Evolutionary conservation across 768 basidiomycete species (phyloP), one percentile per base, ranked within the genome.

Genomic region (Agaricus bisporus): DNA sequence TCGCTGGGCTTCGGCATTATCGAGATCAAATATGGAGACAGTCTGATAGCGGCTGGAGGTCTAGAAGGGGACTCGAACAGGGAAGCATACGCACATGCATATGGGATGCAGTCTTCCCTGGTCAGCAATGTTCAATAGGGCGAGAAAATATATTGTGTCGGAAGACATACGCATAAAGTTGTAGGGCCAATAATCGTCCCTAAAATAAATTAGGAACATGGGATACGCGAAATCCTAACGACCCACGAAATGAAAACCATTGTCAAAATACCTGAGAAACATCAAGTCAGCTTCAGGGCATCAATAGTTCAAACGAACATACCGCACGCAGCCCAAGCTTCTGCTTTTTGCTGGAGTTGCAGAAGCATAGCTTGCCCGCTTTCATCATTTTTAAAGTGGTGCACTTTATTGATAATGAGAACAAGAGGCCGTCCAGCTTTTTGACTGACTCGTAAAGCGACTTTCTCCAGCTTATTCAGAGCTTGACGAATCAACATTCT

Each of bases 161-260:
- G 45, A 39, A 44, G 6, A 73, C 79, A 51, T 66, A 82, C 83
- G 76, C 76, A 89, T 77, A 4, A 79, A 69, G 56, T 81, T 70
- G 66, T 84, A 89, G 0, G 86, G 85, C 84, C 88, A 93, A 65
- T 86, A 90, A 64, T 93, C 90, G 61, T 94, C 92, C 9, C 86
- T 91, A 38, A 57, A 55, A 61, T 58, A 12, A 10, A 22, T 51
- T 12, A 26, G 49, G 12, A 61, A 49, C 61, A 54, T 22, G 55
- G 42, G 49, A 46, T 38, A 39, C 32, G 11, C 53, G 57, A 47
- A 51, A 49, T 55, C 41, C 45, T 41, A 35, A 28, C 35, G 25
- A 68, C 80, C 67, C 61, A 88, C 83, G 82, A 81, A 69, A 73
- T 84, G 65, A 93, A 90, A 1, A 94, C 83, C 66, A 91, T 75